Conservation (phyloP, 2,329 filamentous ascomycete species). For the Fusarium sp. region DNA sequence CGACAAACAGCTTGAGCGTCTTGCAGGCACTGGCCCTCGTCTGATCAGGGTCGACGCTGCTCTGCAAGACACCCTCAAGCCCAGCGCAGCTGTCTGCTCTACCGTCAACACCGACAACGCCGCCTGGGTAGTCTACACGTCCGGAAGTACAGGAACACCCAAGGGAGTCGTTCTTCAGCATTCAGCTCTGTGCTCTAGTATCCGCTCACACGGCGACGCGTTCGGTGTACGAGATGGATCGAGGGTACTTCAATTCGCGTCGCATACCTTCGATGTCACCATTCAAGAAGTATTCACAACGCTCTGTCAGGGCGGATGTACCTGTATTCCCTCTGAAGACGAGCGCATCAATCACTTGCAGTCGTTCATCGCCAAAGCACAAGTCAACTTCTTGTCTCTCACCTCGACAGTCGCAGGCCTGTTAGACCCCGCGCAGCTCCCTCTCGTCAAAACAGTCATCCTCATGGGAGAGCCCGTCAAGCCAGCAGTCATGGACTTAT, state of each 20-base stretch:
- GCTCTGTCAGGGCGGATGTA: not conserved
- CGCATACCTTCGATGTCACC: not conserved
- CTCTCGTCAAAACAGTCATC: not conserved
- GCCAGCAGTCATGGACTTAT: conserved; percentile 3
- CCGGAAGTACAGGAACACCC: not conserved
- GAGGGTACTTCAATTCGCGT: not conserved
- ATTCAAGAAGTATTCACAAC: conserved; percentile 6
- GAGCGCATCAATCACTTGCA: conserved; percentile 1
- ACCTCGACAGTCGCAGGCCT: conserved; percentile 1
- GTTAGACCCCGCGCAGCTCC: not conserved
- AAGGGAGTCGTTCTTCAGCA: not conserved
- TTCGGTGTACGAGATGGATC: not conserved
- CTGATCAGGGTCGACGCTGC: not conserved
- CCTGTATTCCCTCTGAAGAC: conserved; percentile 2
- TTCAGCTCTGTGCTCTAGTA: not conserved
- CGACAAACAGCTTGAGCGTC: not conserved
- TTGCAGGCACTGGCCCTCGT: not conserved
- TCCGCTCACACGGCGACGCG: not conserved
- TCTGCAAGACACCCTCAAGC: not conserved
- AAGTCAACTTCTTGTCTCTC: not conserved
- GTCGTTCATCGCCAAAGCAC: not conserved
- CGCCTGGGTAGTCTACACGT: conserved; percentile 5
- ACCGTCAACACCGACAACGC: not conserved
- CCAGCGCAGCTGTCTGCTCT: not conserved
- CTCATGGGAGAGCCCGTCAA: conserved; percentile 7